phyloP scores from a whole-genome alignment of 495 filamentous ascomycete species.

The Aspergillus coremiiformis region DNA sequence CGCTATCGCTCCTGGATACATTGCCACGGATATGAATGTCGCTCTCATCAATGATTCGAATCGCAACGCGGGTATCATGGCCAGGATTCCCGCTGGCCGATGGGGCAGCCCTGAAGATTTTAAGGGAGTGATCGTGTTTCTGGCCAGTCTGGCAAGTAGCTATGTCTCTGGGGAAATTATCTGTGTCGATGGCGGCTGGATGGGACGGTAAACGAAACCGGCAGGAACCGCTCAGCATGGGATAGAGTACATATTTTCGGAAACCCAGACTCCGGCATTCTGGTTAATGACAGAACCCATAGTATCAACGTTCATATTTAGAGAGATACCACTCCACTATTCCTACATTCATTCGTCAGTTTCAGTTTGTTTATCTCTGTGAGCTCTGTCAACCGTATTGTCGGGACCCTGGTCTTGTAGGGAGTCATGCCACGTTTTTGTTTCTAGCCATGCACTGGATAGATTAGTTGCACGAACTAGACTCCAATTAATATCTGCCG shows the following conservation, averaged over 20 bases:
- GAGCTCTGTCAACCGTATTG: background rate
- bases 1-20: conserved; percentile 73
- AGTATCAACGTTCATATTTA: background rate
- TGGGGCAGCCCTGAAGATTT: conserved; percentile 90
- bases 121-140: conserved; percentile 72
- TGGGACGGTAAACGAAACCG: conserved; percentile 58
- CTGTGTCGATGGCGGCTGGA: conserved; percentile 89
- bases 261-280: background rate
- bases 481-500: background rate
- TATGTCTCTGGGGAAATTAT: conserved; percentile 80
- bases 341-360: too few species aligned
- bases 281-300: background rate
- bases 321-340: background rate
- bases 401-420: too few species aligned
- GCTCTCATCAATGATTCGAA: conserved; percentile 67
- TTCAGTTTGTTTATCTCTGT: background rate
- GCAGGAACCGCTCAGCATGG: background rate
- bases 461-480: background rate
- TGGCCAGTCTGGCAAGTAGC: conserved; percentile 65
- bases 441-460: conserved; percentile 5
- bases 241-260: background rate
- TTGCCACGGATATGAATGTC: conserved; percentile 87
- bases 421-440: conserved; percentile 7
- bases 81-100: conserved; percentile 74
- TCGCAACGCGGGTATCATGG: conserved; percentile 65